Conservation (phyloP, 345 rosid species). For the Citropsis articulata region DNA sequence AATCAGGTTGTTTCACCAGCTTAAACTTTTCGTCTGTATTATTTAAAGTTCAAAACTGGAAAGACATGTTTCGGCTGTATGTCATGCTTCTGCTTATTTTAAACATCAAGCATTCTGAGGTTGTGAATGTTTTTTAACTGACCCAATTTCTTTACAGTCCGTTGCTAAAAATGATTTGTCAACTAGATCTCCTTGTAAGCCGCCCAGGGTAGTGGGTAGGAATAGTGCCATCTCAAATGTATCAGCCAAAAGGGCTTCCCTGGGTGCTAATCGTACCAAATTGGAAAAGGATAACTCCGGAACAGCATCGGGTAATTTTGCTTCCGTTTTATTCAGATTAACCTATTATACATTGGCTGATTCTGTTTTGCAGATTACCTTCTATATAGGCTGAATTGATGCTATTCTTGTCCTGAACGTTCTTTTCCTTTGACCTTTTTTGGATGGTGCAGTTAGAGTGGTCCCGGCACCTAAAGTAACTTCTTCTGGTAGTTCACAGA, state of each 20-base stretch:
- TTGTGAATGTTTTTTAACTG: slow-evolving; percentile 14
- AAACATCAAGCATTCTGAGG: neutral
- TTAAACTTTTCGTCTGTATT: neutral
- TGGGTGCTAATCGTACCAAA: slow-evolving; percentile 49
- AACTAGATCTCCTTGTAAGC: slow-evolving; percentile 44
- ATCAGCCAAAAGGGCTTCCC: slow-evolving; percentile 49
- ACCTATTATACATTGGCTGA: neutral
- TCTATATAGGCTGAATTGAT: neutral
- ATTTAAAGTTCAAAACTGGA: neutral
- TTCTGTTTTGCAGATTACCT: neutral
- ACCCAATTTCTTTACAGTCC: slow-evolving; percentile 28
- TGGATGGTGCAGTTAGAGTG: slow-evolving; percentile 47
- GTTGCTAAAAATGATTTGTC: slow-evolving; percentile 33
- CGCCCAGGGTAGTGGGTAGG: slow-evolving; percentile 39
- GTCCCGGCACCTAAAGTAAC: slow-evolving; percentile 32
- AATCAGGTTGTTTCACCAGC: neutral
- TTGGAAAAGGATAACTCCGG: slow-evolving; percentile 44
- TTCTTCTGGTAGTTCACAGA: slow-evolving; percentile 31
- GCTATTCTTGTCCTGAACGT: slow-evolving; percentile 13
- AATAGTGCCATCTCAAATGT: slow-evolving; percentile 34
- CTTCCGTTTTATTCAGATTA: neutral
- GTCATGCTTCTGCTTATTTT: neutral
- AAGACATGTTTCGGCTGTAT: neutral
- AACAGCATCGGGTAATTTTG: slow-evolving; percentile 31
- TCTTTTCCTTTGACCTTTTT: slow-evolving; percentile 9